Base-by-base conservation (phyloP, 768 basidiomycete genomes). In the Mycena kentingensis region DNA sequence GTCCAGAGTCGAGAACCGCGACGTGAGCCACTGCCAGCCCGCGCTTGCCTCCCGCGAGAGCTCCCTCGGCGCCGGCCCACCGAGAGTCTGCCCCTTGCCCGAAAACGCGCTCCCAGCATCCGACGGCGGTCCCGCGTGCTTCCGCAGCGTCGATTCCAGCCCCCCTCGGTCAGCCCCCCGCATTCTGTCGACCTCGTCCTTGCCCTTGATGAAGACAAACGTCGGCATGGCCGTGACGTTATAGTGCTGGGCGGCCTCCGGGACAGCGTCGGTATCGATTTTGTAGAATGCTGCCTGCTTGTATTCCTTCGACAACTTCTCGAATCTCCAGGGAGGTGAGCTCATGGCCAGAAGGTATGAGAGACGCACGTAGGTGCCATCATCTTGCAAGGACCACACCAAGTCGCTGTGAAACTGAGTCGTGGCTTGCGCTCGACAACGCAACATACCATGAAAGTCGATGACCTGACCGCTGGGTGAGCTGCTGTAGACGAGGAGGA, bases 331-430 rank as follows among this genome's bases (percentile, higher is more conserved):
- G n/a, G n/a, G n/a, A n/a, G n/a, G n/a, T n/a, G n/a, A n/a, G n/a
- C n/a, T n/a, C n/a, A n/a, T n/a, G n/a, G n/a, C n/a, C n/a, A n/a
- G n/a, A n/a, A n/a, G n/a, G n/a, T n/a, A n/a, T n/a, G n/a, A n/a
- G n/a, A n/a, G n/a, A n/a, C n/a, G n/a, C n/a, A n/a, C n/a, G n/a
- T n/a, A n/a, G n/a, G n/a, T n/a, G n/a, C n/a, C n/a, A n/a, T n/a
- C n/a, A n/a, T n/a, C n/a, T 90, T 88, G 65, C 90, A 93, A 29
- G 91, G 91, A 2, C 87, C 85, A 77, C 90, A 93, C 90, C 90
- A 93, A 55, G 84, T 80, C 49, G 90, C 90, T n/a, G n/a, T n/a
- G n/a, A n/a, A n/a, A n/a, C n/a, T n/a, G n/a, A n/a, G n/a, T n/a
- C n/a, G n/a, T n/a, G n/a, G n/a, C n/a, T n/a, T n/a, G n/a, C n/a